These are phyloP conservation scores for Amaranthus tricolor DNA, from an alignment of 179 eudicot genomes.

Conservation along the genomic window DNA sequence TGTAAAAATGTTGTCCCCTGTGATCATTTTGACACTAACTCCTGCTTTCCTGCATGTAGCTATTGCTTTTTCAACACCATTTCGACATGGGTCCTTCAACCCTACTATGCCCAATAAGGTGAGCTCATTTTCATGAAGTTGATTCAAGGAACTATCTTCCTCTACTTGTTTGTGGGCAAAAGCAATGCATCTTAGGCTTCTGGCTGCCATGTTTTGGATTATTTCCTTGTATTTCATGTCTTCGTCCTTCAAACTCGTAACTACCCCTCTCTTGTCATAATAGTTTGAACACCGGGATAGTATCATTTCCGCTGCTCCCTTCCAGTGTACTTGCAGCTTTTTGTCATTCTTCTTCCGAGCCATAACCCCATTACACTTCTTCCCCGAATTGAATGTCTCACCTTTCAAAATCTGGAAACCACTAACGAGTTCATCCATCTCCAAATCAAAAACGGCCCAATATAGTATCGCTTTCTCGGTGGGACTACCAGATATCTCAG, in stretches of 20 bases:
- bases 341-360: constrained; percentile 27
- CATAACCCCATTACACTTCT: constrained; percentile 52
- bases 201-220: constrained; percentile 54
- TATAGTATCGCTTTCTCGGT: constrained; percentile 56
- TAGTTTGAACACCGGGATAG: constrained; percentile 43
- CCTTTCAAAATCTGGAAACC: constrained; percentile 34
- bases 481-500: constrained; percentile 54
- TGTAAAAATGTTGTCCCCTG: constrained; percentile 50
- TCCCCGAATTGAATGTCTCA: constrained; percentile 52
- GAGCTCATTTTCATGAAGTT: constrained; percentile 27
- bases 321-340: constrained; percentile 44
- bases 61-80: constrained; percentile 44
- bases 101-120: constrained; percentile 43
- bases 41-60: constrained; percentile 43
- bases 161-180: constrained; percentile 45
- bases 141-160: constrained; percentile 3
- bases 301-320: constrained; percentile 69
- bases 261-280: constrained; percentile 36
- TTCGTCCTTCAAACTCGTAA: constrained; percentile 22
- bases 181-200: constrained; percentile 58
- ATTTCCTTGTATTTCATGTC: constrained; percentile 24
- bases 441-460: constrained; percentile 50
- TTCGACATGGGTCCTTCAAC: constrained; percentile 50
- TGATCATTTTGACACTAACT: constrained; percentile 46
- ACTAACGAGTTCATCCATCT: constrained; percentile 29